A percentile compares a stretch with the other conserved stretches of the same genome.
Evolutionary conservation across 352 stramenopile species (phyloP).

Genomic region (Pythium myriotylum): DNA sequence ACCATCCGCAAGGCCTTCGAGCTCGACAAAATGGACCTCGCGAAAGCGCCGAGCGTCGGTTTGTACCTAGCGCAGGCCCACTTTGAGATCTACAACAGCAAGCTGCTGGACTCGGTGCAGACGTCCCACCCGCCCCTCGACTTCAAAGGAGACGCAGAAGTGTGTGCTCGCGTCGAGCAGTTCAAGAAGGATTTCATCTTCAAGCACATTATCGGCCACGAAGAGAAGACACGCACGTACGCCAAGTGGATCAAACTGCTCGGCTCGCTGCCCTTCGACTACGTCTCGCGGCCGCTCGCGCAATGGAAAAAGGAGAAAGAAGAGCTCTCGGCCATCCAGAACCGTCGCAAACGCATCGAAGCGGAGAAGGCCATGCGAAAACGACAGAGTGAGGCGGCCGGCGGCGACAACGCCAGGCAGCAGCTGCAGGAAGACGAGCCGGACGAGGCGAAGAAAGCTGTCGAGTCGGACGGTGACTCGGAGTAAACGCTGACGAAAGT

Average conservation of each 20-base stretch:
- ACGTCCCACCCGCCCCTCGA: slow-evolving; percentile 67
- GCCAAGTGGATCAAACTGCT: slow-evolving; percentile 81
- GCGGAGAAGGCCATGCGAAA: slow-evolving; percentile 29
- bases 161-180: slow-evolving; percentile 58
- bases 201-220: slow-evolving; percentile 83
- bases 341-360: slow-evolving; percentile 25
- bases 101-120: slow-evolving; percentile 69
- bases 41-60: slow-evolving; percentile 85
- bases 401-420: neutral
- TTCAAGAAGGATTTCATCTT: slow-evolving; percentile 86
- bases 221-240: slow-evolving; percentile 74
- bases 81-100: slow-evolving; percentile 88
- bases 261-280: slow-evolving; percentile 71
- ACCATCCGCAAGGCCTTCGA: slow-evolving; percentile 66
- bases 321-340: slow-evolving; percentile 35
- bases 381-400: slow-evolving; percentile 11
- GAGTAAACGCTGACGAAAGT: neutral
- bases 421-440: neutral
- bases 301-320: slow-evolving; percentile 84
- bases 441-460: neutral
- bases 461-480: slow-evolving; percentile 10
- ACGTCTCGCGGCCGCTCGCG: slow-evolving; percentile 53
- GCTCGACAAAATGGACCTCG: slow-evolving; percentile 85
- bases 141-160: slow-evolving; percentile 49
- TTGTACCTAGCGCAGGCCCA: slow-evolving; percentile 85